Evolutionary conservation across 208 protist genomes (phyloP).

Genomic region (Naegleria lovaniensis): DNA sequence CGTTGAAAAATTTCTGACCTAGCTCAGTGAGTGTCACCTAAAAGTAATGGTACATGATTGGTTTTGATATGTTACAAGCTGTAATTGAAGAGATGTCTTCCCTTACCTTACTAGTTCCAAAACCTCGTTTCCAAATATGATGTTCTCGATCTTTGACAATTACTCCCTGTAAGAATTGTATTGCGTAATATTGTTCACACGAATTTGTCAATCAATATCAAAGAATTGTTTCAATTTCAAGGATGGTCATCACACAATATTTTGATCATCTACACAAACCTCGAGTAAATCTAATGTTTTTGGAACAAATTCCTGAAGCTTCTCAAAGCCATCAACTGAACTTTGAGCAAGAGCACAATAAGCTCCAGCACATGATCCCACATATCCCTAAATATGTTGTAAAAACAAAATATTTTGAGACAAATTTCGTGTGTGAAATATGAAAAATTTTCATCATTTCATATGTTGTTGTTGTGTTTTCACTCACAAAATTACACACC

Average conservation of each 20-base stretch:
- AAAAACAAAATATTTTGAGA: too few relatives aligned
- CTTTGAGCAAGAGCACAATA: neutral
- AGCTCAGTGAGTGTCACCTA: neutral
- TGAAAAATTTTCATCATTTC: too few relatives aligned
- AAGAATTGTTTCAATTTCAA: too few relatives aligned
- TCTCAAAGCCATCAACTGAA: neutral
- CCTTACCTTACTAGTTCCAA: neutral
- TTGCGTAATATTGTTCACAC: neutral
- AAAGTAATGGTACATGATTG: too few relatives aligned
- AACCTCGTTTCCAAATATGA: neutral
- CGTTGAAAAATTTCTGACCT: neutral
- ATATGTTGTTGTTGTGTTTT: too few relatives aligned
- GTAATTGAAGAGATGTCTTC: too few relatives aligned
- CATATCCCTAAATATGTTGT: neutral
- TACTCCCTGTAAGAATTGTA: neutral
- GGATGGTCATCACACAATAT: too few relatives aligned
- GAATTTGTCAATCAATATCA: too few relatives aligned
- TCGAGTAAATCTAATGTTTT: neutral
- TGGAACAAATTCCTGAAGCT: neutral
- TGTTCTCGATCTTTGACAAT: neutral
- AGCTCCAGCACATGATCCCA: constrained; percentile 1
- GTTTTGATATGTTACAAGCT: too few relatives aligned
- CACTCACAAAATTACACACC: too few relatives aligned
- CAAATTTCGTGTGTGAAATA: too few relatives aligned
- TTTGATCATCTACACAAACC: neutral